These are phyloP conservation scores for Lactuca saligna DNA, from an alignment of 129 eudicot genomes.

Conservation along the genomic window DNA sequence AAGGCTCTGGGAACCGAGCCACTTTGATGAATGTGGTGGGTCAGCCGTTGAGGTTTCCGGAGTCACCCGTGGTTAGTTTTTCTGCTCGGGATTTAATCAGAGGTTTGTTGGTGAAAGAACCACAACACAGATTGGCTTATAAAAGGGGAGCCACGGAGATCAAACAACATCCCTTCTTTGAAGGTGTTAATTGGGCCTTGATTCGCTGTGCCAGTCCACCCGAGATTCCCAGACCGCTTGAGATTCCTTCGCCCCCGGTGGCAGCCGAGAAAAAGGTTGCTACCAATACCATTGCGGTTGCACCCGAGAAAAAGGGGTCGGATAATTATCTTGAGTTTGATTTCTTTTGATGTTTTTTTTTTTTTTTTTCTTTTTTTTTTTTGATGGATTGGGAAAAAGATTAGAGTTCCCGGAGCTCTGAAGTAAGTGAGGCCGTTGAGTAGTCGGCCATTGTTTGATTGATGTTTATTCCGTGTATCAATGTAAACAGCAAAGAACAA, in stretches of 20 bases:
- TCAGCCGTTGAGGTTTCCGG: constrained; percentile 78
- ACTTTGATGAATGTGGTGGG: constrained; percentile 89
- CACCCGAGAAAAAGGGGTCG: constrained; percentile 52
- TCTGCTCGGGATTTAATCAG: constrained; percentile 75
- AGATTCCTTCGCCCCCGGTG: constrained; percentile 44
- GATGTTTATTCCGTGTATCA: constrained; percentile 26
- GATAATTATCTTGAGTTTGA: constrained; percentile 89
- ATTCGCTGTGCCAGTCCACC: constrained; percentile 94
- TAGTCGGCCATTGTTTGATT: constrained; percentile 39
- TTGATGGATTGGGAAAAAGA: not conserved
- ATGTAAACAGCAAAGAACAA: constrained; percentile 17
- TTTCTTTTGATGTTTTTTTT: constrained; percentile 57
- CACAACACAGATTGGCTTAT: constrained; percentile 77
- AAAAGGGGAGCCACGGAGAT: constrained; percentile 91
- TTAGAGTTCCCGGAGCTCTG: constrained; percentile 21
- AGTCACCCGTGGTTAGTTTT: constrained; percentile 77
- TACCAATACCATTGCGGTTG: constrained; percentile 11
- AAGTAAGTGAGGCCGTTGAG: constrained; percentile 7
- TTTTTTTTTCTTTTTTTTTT: constrained; percentile 19
- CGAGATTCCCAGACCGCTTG: constrained; percentile 80
- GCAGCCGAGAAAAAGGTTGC: constrained; percentile 48
- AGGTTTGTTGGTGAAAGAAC: constrained; percentile 86
- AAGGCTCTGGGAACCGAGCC: constrained; percentile 87
- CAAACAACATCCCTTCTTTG: constrained; percentile 90
- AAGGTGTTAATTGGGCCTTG: constrained; percentile 95